Conservation (phyloP, 306 rosid species). For the Senna tora region DNA sequence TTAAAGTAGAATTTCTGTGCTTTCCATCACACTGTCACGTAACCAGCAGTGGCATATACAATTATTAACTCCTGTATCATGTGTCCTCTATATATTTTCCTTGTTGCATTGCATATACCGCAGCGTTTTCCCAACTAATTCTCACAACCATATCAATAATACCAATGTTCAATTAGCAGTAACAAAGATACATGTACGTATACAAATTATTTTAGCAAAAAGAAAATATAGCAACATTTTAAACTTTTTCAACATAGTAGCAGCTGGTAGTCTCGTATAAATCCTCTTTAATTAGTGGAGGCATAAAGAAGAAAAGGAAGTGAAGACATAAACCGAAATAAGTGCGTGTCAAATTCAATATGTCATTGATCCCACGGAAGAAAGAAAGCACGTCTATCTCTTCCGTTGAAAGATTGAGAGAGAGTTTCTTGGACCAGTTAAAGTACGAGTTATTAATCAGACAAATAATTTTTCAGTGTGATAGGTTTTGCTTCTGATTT, state of each 20-base stretch:
- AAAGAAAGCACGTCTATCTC: not conserved
- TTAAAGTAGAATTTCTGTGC: not conserved
- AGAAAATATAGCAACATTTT: not conserved
- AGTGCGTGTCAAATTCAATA: not conserved
- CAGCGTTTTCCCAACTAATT: too few species aligned
- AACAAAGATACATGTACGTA: too few species aligned
- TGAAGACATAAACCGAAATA: not conserved
- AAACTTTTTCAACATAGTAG: not conserved
- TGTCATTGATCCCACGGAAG: not conserved
- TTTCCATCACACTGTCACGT: slow-evolving; percentile 12
- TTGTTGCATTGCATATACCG: not conserved
- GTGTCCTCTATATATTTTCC: not conserved
- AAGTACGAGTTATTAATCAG: not conserved
- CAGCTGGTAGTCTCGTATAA: not conserved
- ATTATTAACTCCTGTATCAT: not conserved
- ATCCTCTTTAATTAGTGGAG: not conserved
- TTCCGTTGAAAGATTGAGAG: not conserved
- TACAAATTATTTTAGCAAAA: not conserved
- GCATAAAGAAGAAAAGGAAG: slow-evolving; percentile 6
- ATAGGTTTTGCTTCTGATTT: slow-evolving; percentile 19
- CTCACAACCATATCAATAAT: too few species aligned
- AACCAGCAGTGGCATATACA: slow-evolving; percentile 5
- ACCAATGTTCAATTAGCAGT: too few species aligned
- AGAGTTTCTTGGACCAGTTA: slow-evolving; percentile 4
- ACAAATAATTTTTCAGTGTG: too few species aligned